Evolutionary conservation across 768 basidiomycete species (phyloP).

Genomic region (Mycena indigotica): DNA sequence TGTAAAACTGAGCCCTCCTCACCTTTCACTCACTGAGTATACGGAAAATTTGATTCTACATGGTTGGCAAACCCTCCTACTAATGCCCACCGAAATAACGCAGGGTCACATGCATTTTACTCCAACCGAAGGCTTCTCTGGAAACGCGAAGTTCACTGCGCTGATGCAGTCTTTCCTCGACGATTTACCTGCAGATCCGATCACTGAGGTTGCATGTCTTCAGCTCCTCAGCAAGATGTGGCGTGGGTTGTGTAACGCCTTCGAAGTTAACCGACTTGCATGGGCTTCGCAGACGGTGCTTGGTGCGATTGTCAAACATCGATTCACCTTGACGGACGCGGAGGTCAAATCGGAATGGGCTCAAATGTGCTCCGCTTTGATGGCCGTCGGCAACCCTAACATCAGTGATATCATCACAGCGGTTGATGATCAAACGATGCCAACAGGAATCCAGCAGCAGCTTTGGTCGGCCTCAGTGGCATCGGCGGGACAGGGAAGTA

Average conservation of each 20-base stretch:
- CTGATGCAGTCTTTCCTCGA: constrained; percentile 40
- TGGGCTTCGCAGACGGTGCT: constrained; percentile 50
- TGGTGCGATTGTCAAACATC: constrained; percentile 43
- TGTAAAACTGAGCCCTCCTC: neutral
- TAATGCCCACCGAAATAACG: constrained; percentile 47
- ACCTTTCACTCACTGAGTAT: constrained; percentile 12
- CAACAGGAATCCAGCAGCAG: constrained; percentile 39
- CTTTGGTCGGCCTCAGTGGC: constrained; percentile 52
- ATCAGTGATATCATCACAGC: constrained; percentile 36
- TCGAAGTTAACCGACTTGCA: constrained; percentile 42
- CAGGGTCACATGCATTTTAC: constrained; percentile 41
- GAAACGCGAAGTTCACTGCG: constrained; percentile 29
- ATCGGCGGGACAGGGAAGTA: constrained; percentile 30
- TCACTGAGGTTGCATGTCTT: constrained; percentile 41
- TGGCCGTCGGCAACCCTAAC: constrained; percentile 43
- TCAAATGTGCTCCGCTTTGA: constrained; percentile 48
- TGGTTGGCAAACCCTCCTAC: constrained; percentile 61
- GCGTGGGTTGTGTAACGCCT: constrained; percentile 53
- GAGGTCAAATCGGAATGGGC: constrained; percentile 48
- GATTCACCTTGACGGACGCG: constrained; percentile 43
- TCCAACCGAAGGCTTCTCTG: constrained; percentile 36
- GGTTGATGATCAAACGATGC: constrained; percentile 30
- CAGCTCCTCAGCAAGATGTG: constrained; percentile 49
- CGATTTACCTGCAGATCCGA: constrained; percentile 17
- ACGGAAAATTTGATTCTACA: constrained; percentile 42